Percentiles rank a stretch among this genome's conserved stretches.
phyloP scores from a whole-genome alignment of 192 early-diverging fungal species.

The Entomortierella parvispora region DNA sequence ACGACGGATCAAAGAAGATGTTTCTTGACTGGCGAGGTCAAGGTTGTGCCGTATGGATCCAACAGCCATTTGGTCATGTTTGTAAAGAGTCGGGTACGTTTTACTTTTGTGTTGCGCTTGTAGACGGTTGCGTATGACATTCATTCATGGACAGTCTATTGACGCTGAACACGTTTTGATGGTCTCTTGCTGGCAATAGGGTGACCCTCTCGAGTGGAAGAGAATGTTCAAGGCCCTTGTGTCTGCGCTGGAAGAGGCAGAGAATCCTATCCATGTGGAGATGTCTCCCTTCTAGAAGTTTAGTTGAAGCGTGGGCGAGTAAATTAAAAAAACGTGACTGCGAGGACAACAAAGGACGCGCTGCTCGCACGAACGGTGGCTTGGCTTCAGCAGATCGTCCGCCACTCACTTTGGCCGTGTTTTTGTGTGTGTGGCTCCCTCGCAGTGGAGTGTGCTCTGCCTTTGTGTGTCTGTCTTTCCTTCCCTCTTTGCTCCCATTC shows the following conservation, averaged over 20 bases:
- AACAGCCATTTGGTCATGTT: slow-evolving; percentile 65
- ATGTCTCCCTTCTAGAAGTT: slow-evolving; percentile 32
- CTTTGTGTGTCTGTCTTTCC: too few species aligned
- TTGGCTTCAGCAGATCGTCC: too few species aligned
- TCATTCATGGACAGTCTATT: too few species aligned
- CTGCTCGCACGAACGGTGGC: too few species aligned
- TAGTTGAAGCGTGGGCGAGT: too few species aligned
- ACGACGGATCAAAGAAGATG: slow-evolving; percentile 75
- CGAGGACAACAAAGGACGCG: too few species aligned
- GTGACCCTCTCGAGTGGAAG: slow-evolving; percentile 53
- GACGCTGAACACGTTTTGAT: neutral
- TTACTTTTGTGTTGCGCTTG: neutral
- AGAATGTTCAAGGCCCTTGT: slow-evolving; percentile 52
- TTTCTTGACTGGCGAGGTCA: slow-evolving; percentile 69
- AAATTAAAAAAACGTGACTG: too few species aligned
- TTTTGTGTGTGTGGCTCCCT: too few species aligned
- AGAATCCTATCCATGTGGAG: slow-evolving; percentile 38
- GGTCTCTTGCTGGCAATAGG: slow-evolving; percentile 11
- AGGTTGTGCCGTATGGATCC: slow-evolving; percentile 57
- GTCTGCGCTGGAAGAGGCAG: slow-evolving; percentile 22
- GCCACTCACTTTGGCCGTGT: too few species aligned
- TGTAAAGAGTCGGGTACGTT: slow-evolving; percentile 66
- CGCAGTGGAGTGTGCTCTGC: too few species aligned
- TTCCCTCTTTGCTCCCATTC: too few species aligned
- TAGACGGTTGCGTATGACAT: too few species aligned